Base-by-base conservation (phyloP, 2,329 filamentous ascomycete genomes). In the Dactylellina drechsleri region DNA sequence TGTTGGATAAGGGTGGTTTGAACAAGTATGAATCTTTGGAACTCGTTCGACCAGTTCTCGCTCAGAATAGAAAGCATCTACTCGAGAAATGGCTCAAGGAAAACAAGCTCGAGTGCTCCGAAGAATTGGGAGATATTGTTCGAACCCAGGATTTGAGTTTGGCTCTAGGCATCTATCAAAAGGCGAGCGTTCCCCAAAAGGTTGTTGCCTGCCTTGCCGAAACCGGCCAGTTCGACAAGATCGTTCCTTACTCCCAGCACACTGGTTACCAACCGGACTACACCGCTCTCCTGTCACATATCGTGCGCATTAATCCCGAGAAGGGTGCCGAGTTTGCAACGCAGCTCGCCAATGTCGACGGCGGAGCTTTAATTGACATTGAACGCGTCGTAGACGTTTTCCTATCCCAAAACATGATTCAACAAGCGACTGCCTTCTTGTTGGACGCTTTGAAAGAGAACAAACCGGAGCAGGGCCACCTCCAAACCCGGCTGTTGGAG, bases 21-120 rank as follows among this genome's bases (percentile, higher is more conserved):
- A 99, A 99, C 84, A 89, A 90, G 81, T 91, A 96, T 78, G 95
- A 99, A 83, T 97, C 93, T 54, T 85, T 99, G 45, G 95, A 99
- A 84, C 86, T 99, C 76, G 93, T 95, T 8, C 89, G 93, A 78
- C 95, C 95, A 18, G 95, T 99, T 18, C 87, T 99, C 70, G 89
- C 91, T 67, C 95, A 99, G 83, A 95, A 93, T 82, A 89, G 95
- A 78, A 98, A 97, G 84, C 92, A 98, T 81, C 85, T 99, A 26
- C 87, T 99, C 28, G 95, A 98, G 84, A 99, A 99, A 84, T 99
- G 96, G 96, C 87, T 98, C 82, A 91, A 91, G 81, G 95, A 98
- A 84, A 91, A 92, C 83, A 99, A 99, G 85, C 87, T 99, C 50
- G 92, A 96, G 82, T 93, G 91, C 83, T 98, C 95, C 0, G 95